Percentiles rank a stretch among this genome's conserved stretches.
Evolutionary conservation across 2,329 filamentous ascomycete species (phyloP).

Genomic region (Trichocomaceae sp.): DNA sequence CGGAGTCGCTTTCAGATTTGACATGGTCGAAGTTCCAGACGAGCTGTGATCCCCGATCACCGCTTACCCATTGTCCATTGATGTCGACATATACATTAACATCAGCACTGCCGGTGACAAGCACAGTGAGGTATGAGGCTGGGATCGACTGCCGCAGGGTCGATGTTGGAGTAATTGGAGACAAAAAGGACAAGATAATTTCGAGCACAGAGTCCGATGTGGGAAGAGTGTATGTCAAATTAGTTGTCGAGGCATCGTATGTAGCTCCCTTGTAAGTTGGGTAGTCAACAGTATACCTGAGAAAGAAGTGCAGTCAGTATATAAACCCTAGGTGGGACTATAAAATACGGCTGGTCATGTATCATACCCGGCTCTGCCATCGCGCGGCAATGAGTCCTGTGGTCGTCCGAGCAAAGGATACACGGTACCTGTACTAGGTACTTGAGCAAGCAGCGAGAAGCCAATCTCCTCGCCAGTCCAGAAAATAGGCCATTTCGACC

Average conservation of each 20-base stretch:
- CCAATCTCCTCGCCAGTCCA: constrained; percentile 66
- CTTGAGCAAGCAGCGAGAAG: constrained; percentile 56
- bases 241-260: constrained; percentile 65
- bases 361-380: constrained; percentile 32
- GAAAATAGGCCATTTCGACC: constrained; percentile 82
- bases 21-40: constrained; percentile 58
- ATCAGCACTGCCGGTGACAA: constrained; percentile 60
- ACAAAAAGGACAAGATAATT: constrained; percentile 60
- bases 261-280: constrained; percentile 55
- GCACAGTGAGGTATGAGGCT: constrained; percentile 69
- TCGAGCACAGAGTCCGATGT: constrained; percentile 39
- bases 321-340: background rate
- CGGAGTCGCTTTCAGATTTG: constrained; percentile 32
- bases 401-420: constrained; percentile 61
- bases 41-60: constrained; percentile 61
- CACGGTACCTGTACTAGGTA: constrained; percentile 53
- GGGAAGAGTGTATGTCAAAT: constrained; percentile 58
- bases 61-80: constrained; percentile 77
- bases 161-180: constrained; percentile 73
- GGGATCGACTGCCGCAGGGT: constrained; percentile 74
- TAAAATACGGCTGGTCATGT: background rate
- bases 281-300: constrained; percentile 51
- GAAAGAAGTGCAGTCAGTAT: constrained; percentile 12
- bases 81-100: constrained; percentile 60
- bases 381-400: constrained; percentile 52